phyloP scores from a whole-genome alignment of 164 flowering plant species.

The Liquidambar formosana region DNA sequence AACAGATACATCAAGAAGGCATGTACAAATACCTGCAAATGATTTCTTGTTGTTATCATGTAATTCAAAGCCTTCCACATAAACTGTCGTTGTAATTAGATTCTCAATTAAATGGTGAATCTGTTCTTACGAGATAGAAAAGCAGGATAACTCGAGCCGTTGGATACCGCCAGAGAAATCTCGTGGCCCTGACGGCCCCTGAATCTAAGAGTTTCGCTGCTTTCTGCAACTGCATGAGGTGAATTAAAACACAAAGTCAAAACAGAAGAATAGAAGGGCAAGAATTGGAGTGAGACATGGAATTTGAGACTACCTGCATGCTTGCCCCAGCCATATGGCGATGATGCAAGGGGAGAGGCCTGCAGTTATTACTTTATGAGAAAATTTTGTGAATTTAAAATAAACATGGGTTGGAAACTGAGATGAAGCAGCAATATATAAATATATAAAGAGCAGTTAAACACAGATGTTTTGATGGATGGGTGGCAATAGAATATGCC shows the following conservation, averaged over 20 bases:
- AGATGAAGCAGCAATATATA: background rate
- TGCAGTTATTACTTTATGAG: conserved; percentile 28
- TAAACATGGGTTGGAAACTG: background rate
- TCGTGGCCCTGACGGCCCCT: conserved; percentile 94
- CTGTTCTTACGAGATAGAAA: conserved; percentile 67
- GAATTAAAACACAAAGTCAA: conserved; percentile 4
- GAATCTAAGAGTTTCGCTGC: conserved; percentile 91
- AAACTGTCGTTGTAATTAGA: background rate
- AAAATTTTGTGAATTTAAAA: background rate
- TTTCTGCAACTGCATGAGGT: conserved; percentile 72
- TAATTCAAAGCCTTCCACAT: conserved; percentile 2
- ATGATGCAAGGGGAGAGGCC: conserved; percentile 95
- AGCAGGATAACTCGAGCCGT: conserved; percentile 79
- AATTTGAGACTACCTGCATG: conserved; percentile 61
- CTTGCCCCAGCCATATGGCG: conserved; percentile 92
- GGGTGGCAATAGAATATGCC: background rate
- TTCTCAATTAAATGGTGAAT: background rate
- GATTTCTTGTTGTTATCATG: conserved; percentile 1
- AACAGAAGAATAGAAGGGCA: background rate
- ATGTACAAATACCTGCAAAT: conserved; percentile 94
- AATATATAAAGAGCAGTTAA: background rate
- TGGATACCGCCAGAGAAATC: conserved; percentile 98
- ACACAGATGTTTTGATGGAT: background rate
- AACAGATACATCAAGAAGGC: conserved; percentile 93
- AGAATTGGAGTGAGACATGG: background rate